Evolutionary conservation across 2,329 filamentous ascomycete species (phyloP).

Genomic region (Hirsutella rhossiliensis): DNA sequence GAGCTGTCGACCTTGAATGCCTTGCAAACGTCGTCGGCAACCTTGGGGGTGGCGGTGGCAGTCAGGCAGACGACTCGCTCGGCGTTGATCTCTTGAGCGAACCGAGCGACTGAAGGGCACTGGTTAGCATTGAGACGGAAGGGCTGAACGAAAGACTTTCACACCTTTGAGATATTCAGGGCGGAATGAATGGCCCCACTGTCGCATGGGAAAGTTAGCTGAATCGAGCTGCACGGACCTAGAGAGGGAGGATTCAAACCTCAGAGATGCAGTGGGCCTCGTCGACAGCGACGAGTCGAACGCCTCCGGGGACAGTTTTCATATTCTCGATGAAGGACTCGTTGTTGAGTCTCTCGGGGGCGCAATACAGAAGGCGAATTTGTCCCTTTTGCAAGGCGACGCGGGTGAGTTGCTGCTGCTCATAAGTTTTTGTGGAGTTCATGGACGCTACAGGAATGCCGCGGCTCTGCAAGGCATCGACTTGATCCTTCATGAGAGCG

Average conservation of each 20-base stretch:
- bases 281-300: slow-evolving; percentile 44
- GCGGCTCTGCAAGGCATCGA: slow-evolving; percentile 36
- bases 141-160: slow-evolving; percentile 4
- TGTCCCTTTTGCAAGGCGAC: slow-evolving; percentile 28
- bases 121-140: background rate
- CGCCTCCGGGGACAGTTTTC: slow-evolving; percentile 38
- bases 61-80: slow-evolving; percentile 49
- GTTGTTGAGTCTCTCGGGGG: slow-evolving; percentile 48
- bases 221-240: background rate
- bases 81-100: slow-evolving; percentile 40
- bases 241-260: slow-evolving; percentile 1
- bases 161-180: slow-evolving; percentile 38
- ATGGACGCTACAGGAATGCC: slow-evolving; percentile 40
- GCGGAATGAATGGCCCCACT: slow-evolving; percentile 37
- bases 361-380: slow-evolving; percentile 43
- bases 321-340: slow-evolving; percentile 46
- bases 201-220: slow-evolving; percentile 3
- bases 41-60: slow-evolving; percentile 44
- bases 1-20: slow-evolving; percentile 32
- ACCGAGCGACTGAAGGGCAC: slow-evolving; percentile 32
- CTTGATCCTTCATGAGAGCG: slow-evolving; percentile 49
- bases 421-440: slow-evolving; percentile 41
- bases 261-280: slow-evolving; percentile 46
- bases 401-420: slow-evolving; percentile 28
- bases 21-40: slow-evolving; percentile 40